These are phyloP conservation scores for Arxiozyma slooffiae DNA, from an alignment of 1,139 yeast species.

Conservation along the genomic window DNA sequence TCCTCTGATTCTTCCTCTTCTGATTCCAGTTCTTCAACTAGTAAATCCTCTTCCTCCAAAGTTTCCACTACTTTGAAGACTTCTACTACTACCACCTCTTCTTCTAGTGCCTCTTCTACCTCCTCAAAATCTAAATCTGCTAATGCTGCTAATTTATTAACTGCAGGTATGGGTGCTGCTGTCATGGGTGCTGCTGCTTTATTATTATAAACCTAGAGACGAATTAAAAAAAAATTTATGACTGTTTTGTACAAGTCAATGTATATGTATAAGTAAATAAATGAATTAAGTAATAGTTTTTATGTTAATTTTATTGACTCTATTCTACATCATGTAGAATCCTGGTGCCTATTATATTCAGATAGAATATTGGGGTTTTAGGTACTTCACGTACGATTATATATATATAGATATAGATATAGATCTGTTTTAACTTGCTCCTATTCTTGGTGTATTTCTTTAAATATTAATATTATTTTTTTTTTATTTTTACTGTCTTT, in stretches of 20 bases:
- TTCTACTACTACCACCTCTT: constrained; percentile 8
- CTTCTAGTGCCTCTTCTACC: constrained; percentile 1
- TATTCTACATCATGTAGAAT: not conserved
- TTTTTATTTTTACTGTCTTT: too few species aligned
- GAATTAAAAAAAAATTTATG: not conserved
- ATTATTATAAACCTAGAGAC: constrained; percentile 10
- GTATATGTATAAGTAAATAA: not conserved
- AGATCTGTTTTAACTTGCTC: too few species aligned
- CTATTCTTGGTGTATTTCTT: too few species aligned
- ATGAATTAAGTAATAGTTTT: too few species aligned
- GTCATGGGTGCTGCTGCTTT: constrained; percentile 16
- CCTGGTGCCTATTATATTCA: too few species aligned
- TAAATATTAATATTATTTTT: too few species aligned
- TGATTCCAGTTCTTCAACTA: constrained; percentile 6
- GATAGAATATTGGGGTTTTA: too few species aligned
- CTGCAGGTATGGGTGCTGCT: constrained; percentile 15
- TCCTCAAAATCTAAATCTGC: constrained; percentile 8
- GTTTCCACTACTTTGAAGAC: constrained; percentile 4
- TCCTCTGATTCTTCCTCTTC: constrained; percentile 8
- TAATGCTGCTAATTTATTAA: constrained; percentile 6
- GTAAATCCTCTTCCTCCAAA: constrained; percentile 9
- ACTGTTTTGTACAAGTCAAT: not conserved
- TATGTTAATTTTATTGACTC: not conserved
- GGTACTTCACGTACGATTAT: too few species aligned
- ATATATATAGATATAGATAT: too few species aligned